Conservation (phyloP, 2,329 filamentous ascomycete species). For the Colletotrichum sojae region DNA sequence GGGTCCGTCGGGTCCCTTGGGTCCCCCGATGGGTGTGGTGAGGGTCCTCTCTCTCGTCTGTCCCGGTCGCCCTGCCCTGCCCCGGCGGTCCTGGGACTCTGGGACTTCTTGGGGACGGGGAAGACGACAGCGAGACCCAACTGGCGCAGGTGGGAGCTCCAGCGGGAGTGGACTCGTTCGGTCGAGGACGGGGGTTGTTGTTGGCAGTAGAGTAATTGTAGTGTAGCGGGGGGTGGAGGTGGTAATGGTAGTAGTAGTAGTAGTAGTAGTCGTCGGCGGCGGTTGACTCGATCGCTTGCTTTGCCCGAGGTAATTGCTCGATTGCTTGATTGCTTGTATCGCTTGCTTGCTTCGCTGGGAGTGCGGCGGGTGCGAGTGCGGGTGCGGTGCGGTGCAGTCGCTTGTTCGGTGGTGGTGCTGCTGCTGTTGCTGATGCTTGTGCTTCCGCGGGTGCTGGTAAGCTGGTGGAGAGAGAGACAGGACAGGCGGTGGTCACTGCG, state of each 20-base stretch:
- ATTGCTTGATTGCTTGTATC: neutral
- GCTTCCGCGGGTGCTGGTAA: too few species aligned
- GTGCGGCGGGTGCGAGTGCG: neutral
- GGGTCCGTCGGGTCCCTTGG: constrained; percentile 17
- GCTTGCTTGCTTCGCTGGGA: neutral
- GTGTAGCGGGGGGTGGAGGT: too few species aligned
- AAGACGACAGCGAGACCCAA: constrained; percentile 33
- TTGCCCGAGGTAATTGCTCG: too few species aligned
- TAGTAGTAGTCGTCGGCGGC: neutral
- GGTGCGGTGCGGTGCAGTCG: neutral
- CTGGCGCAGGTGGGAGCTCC: constrained; percentile 27
- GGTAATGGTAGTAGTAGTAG: too few species aligned
- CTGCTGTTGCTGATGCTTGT: neutral
- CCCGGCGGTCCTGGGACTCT: constrained; percentile 29
- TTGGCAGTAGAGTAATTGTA: too few species aligned
- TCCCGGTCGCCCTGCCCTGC: neutral
- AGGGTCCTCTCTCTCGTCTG: constrained; percentile 22
- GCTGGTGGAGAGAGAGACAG: neutral
- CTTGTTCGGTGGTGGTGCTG: neutral
- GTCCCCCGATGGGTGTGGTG: constrained; percentile 24
- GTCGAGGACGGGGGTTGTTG: neutral
- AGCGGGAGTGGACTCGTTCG: constrained; percentile 21
- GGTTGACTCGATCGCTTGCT: neutral
- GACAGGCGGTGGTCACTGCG: constrained; percentile 9
- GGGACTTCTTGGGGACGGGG: constrained; percentile 14